Conservation (phyloP, 257 asterid species). For the Asclepias syriaca region DNA sequence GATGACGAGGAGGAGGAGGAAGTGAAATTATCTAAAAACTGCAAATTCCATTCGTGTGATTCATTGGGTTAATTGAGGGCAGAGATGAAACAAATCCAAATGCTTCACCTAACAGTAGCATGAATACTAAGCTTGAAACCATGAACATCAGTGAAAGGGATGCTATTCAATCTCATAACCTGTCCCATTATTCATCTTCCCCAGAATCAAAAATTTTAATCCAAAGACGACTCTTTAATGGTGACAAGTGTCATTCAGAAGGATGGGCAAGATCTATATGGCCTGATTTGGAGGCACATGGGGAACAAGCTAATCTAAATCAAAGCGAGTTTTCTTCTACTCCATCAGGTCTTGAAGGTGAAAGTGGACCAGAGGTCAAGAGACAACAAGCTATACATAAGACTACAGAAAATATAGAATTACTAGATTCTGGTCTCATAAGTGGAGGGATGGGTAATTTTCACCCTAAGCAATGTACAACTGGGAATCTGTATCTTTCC, state of each 20-base stretch:
- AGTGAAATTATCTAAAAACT: constrained; percentile 15
- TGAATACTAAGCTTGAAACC: constrained; percentile 25
- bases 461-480: constrained; percentile 21
- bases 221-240: constrained; percentile 10
- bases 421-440: constrained; percentile 12
- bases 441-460: constrained; percentile 21
- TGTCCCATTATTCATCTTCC: constrained; percentile 15
- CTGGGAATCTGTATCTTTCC: constrained; percentile 52
- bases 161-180: constrained; percentile 19
- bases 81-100: constrained; percentile 48
- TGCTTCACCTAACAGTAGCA: constrained; percentile 21
- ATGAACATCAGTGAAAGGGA: constrained; percentile 20
- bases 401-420: constrained; percentile 15
- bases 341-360: constrained; percentile 16
- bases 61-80: constrained; percentile 41
- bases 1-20: constrained; percentile 24
- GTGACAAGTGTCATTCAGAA: constrained; percentile 14
- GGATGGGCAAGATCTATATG: constrained; percentile 14
- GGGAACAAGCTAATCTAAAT: constrained; percentile 14
- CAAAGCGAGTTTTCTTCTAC: constrained; percentile 21
- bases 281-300: constrained; percentile 15
- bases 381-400: constrained; percentile 20
- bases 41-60: constrained; percentile 21
- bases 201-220: constrained; percentile 27
- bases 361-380: constrained; percentile 18